phyloP scores from a whole-genome alignment of 2,329 filamentous ascomycete genomes.

The Sarocladiaceae sp. region DNA sequence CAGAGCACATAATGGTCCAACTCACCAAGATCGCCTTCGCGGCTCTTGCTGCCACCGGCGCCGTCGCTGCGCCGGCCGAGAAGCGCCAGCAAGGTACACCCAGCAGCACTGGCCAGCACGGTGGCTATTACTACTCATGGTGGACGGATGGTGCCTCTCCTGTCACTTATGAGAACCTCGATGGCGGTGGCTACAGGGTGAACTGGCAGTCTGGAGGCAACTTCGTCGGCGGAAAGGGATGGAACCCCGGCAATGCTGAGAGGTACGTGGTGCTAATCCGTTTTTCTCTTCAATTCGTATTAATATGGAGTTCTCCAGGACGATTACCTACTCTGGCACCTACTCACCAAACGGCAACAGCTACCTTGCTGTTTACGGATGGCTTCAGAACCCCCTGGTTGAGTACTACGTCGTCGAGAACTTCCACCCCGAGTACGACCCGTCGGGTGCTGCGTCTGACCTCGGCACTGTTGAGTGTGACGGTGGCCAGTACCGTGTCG shows the following conservation, averaged over 20 bases:
- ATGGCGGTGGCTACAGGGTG: slow-evolving; percentile 42
- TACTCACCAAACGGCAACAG: slow-evolving; percentile 43
- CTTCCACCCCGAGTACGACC: slow-evolving; percentile 36
- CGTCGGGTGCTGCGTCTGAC: slow-evolving; percentile 25
- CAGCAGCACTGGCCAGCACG: slow-evolving; percentile 33
- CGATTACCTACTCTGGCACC: slow-evolving; percentile 42
- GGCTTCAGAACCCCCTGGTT: slow-evolving; percentile 30
- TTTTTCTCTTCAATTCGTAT: slow-evolving; percentile 10
- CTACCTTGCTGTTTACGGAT: slow-evolving; percentile 37
- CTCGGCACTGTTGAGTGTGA: slow-evolving; percentile 26
- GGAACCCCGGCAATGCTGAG: slow-evolving; percentile 33
- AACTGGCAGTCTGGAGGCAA: slow-evolving; percentile 42
- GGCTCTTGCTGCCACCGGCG: slow-evolving; percentile 14
- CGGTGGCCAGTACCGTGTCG: slow-evolving; percentile 30
- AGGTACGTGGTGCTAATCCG: slow-evolving; percentile 20
- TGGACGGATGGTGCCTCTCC: slow-evolving; percentile 47
- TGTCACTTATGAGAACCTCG: slow-evolving; percentile 49
- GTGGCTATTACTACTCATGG: slow-evolving; percentile 55
- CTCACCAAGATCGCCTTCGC: slow-evolving; percentile 7
- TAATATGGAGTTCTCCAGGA: too few relatives aligned
- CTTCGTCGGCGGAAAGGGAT: slow-evolving; percentile 45
- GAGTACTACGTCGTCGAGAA: slow-evolving; percentile 37
- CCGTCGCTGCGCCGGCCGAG: slow-evolving; percentile 21
- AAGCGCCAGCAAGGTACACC: slow-evolving; percentile 23
- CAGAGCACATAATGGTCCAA: neutral